phyloP scores from a whole-genome alignment of 306 rosid genomes.

The Quercus agrifolia region DNA sequence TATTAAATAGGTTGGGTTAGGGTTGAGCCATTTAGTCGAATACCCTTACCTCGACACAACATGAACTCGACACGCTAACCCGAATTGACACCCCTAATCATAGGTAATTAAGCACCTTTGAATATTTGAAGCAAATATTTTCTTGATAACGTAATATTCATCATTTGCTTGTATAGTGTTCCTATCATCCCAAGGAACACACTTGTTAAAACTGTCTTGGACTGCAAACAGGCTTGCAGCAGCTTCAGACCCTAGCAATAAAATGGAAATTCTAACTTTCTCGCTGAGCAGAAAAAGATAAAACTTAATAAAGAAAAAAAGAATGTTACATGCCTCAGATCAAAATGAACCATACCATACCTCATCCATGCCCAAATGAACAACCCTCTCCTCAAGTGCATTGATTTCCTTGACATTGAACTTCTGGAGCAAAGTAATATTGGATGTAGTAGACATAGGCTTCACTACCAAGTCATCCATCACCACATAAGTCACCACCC shows the following conservation, averaged over 20 bases:
- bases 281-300: not conserved
- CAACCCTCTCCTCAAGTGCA: constrained; percentile 23
- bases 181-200: not conserved
- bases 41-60: too few relatives aligned
- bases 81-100: too few relatives aligned
- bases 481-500: constrained; percentile 31
- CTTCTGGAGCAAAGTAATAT: constrained; percentile 19
- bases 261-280: too few relatives aligned
- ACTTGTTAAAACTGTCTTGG: not conserved
- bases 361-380: constrained; percentile 28
- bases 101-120: too few relatives aligned
- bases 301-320: too few relatives aligned
- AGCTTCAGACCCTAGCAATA: not conserved
- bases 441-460: constrained; percentile 33
- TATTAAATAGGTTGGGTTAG: too few relatives aligned
- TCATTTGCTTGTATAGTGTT: not conserved
- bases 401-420: constrained; percentile 27
- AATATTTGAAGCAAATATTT: too few relatives aligned
- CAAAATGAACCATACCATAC: not conserved
- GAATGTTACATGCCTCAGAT: not conserved
- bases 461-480: constrained; percentile 38
- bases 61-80: too few relatives aligned
- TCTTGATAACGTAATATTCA: too few relatives aligned
- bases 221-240: not conserved
- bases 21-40: too few relatives aligned